These are phyloP conservation scores for Aspergillus sp. DNA, from an alignment of 2,329 filamentous ascomycete genomes.

Conservation along the genomic window DNA sequence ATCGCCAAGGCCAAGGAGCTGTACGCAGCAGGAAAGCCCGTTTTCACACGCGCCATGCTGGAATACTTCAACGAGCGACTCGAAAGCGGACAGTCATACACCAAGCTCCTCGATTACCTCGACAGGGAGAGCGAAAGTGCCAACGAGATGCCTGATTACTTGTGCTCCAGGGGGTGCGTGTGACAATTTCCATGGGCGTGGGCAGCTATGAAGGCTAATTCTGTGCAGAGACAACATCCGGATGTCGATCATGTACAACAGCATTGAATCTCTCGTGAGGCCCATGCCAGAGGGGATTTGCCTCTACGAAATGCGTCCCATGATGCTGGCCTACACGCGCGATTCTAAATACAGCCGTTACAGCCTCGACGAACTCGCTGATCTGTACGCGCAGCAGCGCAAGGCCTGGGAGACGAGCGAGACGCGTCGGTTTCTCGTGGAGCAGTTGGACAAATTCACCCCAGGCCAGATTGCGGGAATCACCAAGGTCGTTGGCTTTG, in stretches of 20 bases:
- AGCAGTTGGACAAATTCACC: constrained; percentile 6
- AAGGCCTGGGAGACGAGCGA: constrained; percentile 13
- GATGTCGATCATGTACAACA: constrained; percentile 10
- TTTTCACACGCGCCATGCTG: constrained; percentile 15
- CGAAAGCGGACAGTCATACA: constrained; percentile 8
- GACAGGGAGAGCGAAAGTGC: not conserved
- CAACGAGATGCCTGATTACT: too few relatives aligned
- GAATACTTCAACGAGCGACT: constrained; percentile 12
- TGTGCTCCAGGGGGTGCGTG: too few relatives aligned
- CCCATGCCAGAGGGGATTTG: constrained; percentile 8
- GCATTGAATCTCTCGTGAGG: constrained; percentile 12
- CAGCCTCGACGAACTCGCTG: constrained; percentile 3
- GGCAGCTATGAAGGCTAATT: too few relatives aligned
- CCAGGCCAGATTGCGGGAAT: constrained; percentile 2
- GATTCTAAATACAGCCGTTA: not conserved
- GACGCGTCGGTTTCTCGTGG: constrained; percentile 9
- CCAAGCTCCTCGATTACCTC: constrained; percentile 11
- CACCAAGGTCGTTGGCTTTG: constrained; percentile 18
- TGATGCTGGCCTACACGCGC: constrained; percentile 12
- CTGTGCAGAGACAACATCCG: too few relatives aligned
- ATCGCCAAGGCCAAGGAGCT: constrained; percentile 11
- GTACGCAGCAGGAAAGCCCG: constrained; percentile 13
- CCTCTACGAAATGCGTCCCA: constrained; percentile 5
- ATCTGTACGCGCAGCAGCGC: constrained; percentile 6
- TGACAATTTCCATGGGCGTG: too few relatives aligned